Evolutionary conservation across 2,329 filamentous ascomycete species (phyloP), one percentile per base, ranked within the genome.

Genomic region (Fusarium sp.): DNA sequence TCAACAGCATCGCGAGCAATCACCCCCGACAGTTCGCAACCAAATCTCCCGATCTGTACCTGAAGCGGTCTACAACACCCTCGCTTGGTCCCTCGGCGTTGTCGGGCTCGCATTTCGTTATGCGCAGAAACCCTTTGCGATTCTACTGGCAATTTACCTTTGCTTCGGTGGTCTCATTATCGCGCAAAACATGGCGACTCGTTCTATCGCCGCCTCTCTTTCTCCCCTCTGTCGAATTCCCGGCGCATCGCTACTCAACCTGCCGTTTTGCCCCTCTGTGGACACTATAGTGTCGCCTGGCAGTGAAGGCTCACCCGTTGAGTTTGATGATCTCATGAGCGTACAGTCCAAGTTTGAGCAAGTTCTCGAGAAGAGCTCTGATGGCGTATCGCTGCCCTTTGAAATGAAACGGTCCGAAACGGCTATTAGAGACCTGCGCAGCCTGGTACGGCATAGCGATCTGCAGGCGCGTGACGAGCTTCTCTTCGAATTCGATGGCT

Each of bases 391-490:
- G 2, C 77, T 95, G 4, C 91, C 91, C 0, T 80, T 91, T 66
- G 89, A 92, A 67, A 93, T 95, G 87, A 93, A 92, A 77, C 84
- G 87, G 9, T 88, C 88, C 3, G 91, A 94, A 74, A 81, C 86
- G 3, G 88, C 89, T 1, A 88, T 95, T 32, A 85, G 91, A 36
- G 91, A 93, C 68, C 77, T 95, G 24, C 86, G 89, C 29, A 88
- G 86, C 25, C 81, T 93, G 40, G 89, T 96, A 31, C 83, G 85
- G 35, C 87, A 88, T 75, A 92, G 89, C 66, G 82, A 85, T 22
- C 79, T 95, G 1, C 85, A 87, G 25, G 85, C 85, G 36, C 85
- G 85, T 28, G 84, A 89, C 32, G 89, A 93, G 74, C 83, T 96
- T 11, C 85, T 91, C 5, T 81, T 88, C 22, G 91, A 94, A 72